Percentiles rank a stretch among this genome's conserved stretches.
These are phyloP conservation scores for Parsonsia alboflavescens DNA, from an alignment of 257 asterid species.

Conservation along the genomic window DNA sequence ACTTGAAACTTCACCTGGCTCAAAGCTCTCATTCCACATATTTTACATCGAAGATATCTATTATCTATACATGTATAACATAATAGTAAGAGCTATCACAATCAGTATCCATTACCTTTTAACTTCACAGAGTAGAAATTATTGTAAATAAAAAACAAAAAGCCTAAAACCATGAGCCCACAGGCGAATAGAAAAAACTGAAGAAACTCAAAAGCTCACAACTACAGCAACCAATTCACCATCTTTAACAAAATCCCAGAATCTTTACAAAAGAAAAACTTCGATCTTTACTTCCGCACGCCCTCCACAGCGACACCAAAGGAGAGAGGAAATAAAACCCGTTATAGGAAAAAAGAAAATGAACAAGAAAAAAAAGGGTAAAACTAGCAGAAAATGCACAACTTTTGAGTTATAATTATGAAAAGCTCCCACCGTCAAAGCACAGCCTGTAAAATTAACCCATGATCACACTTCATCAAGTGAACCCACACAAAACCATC, in stretches of 20 bases:
- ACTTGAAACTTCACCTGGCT: neutral
- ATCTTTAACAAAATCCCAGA: neutral
- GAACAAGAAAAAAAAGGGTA: neutral
- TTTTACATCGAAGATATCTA: neutral
- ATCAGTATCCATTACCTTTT: neutral
- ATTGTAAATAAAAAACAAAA: too few relatives aligned
- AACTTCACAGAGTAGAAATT: neutral
- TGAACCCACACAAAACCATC: neutral
- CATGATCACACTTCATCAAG: slow-evolving; percentile 6
- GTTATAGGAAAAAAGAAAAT: neutral
- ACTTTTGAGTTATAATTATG: neutral
- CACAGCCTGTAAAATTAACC: neutral
- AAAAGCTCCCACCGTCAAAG: neutral
- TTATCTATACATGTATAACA: too few relatives aligned
- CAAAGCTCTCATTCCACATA: neutral
- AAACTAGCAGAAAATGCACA: neutral
- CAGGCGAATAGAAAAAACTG: neutral
- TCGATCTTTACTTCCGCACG: neutral
- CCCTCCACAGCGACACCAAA: neutral
- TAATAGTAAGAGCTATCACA: neutral
- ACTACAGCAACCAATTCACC: neutral
- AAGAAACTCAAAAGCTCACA: neutral
- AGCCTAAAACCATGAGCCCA: too few relatives aligned
- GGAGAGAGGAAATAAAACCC: neutral
- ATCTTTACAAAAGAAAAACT: neutral